phyloP scores from a whole-genome alignment of 2,329 filamentous ascomycete species.

The Xylaria sp. region DNA sequence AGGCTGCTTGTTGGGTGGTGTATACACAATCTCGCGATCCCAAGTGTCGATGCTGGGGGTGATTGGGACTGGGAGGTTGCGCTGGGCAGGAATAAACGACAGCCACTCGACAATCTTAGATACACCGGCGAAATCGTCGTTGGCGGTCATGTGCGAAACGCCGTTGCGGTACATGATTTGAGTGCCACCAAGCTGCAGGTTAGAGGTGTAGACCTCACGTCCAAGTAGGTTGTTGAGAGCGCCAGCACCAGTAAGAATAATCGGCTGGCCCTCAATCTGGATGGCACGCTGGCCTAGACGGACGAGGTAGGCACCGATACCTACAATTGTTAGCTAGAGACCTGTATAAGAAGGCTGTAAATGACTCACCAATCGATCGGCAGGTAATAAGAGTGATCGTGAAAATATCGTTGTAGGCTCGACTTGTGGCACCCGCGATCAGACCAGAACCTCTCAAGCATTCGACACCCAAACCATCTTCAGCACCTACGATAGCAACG shows the following conservation, averaged over 20 bases:
- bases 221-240: constrained; percentile 98
- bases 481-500: constrained; percentile 89
- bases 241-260: constrained; percentile 96
- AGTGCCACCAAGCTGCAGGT: constrained; percentile 98
- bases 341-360: constrained; percentile 29
- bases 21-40: constrained; percentile 93
- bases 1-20: constrained; percentile 81
- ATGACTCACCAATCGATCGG: constrained; percentile 84
- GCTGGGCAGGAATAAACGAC: constrained; percentile 96
- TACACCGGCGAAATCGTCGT: constrained; percentile 97
- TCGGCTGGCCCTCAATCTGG: constrained; percentile 98
- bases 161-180: constrained; percentile 99
- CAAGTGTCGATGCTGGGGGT: constrained; percentile 85
- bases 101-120: constrained; percentile 99
- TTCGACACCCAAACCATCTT: constrained; percentile 97
- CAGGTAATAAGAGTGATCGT: constrained; percentile 98
- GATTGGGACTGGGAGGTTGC: constrained; percentile 92
- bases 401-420: constrained; percentile 98
- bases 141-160: constrained; percentile 98
- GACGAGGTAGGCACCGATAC: constrained; percentile 98
- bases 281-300: constrained; percentile 98
- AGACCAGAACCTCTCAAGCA: constrained; percentile 96
- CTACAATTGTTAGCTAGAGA: constrained; percentile 56
- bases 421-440: constrained; percentile 96
- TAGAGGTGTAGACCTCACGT: constrained; percentile 98